Evolutionary conservation across 1,284 basidiomycete genomes (phyloP), one percentile per base, ranked within the genome.

Genomic region (Trichosporon asahii): DNA sequence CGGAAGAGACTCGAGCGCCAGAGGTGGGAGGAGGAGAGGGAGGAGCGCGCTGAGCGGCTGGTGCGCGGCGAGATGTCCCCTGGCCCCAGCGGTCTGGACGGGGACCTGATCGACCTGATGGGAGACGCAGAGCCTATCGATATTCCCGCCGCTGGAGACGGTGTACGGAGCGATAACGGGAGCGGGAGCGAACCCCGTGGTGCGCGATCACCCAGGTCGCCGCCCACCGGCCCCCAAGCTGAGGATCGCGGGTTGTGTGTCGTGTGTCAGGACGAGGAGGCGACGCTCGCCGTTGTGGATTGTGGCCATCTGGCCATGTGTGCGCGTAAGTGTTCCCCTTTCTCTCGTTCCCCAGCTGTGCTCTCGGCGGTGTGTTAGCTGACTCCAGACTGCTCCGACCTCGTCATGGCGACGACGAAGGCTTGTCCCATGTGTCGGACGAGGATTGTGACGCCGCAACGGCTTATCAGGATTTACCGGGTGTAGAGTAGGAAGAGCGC

Each of bases 281-380:
- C 93, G 0, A 93, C 91, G 73, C 91, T 95, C 67, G 57, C 92
- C 1, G 89, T 94, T 66, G 91, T 94, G n/a, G 93, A 95, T 82
- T 95, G 93, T 87, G 93, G 93, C 12, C 93, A 94, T 82, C 85
- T 94, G 46, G 88, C 90, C 9, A 89, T 94, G 88, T 95, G 93
- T 77, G 86, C 89, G 29, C 76, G 79, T 82, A 66, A 77, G 79
- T 78, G 18, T 25, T 12, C 37, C 37, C 14, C 37, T 5, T 12
- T 14, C 2, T 40, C 2, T 40, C 37, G 7, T 40, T 14, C 14
- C 37, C 6, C 37, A 9, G 2, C n/a, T n/a, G n/a, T n/a, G n/a
- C n/a, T n/a, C n/a, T n/a, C n/a, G n/a, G n/a, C n/a, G n/a, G n/a
- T n/a, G n/a, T 7, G 18, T 18, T 44, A 44, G 40, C 72, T 71